Base-by-base conservation (phyloP, 768 basidiomycete genomes). In the Pulveroboletus frians region DNA sequence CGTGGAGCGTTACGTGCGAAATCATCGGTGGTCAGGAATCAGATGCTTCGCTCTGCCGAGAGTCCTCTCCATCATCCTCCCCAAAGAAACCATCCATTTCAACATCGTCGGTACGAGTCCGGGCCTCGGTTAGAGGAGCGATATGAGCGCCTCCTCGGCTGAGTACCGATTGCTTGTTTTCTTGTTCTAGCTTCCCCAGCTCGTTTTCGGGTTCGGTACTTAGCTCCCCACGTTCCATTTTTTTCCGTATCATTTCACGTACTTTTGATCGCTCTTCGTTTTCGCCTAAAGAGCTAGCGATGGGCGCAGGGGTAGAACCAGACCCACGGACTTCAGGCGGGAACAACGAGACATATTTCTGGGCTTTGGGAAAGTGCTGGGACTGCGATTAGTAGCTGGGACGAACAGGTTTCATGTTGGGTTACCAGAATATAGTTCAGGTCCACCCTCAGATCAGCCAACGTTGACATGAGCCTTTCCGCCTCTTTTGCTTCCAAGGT, bases 341-440 rank as follows among this genome's bases (percentile, higher is more conserved):
- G 65, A 92, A 94, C 23, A 97, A 76, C 2, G 92, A 89, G 27
- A 96, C 81, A 64, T 97, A 96, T 72, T 91, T 94, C 61, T 84
- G 79, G 10, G 77, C 73, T 66, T 88, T 92, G 5, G 90, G 90
- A 65, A 86, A 92, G 65, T 91, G 80, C 89, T 92, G 52, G 14
- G 21, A 46, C 13, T n/a, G 9, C 30, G 21, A 27, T 60, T 18
- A 57, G 50, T 39, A 29, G 26, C 38, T 2, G 21, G 32, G 4
- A 44, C 44, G 11, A 27, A 7, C 32, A 26, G 20, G 13, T 14
- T 34, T 30, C 23, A 8, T 30, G 31, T n/a, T 3, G 6, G 36
- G 69, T 50, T 54, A 92, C 93, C 66, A 92, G 63, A 43, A 94
- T 80, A 63, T 97, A 98, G 64, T 94, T 93, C 39, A 96, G 73